Evolutionary conservation across 2,329 filamentous ascomycete genomes (phyloP).

Genomic region (Monosporascus ibericus): DNA sequence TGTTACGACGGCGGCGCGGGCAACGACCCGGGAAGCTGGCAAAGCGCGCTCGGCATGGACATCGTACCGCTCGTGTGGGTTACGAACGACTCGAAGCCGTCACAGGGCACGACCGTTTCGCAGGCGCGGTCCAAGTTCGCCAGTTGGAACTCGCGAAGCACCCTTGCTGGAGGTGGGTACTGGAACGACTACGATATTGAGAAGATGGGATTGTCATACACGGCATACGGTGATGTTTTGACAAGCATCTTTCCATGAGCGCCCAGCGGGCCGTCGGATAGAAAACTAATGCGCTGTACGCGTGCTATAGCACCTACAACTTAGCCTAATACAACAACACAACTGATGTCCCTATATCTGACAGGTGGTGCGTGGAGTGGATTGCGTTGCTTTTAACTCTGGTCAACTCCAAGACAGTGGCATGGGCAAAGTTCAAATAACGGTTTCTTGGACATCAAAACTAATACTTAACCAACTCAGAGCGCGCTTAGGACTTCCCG

Average conservation of each 20-base stretch:
- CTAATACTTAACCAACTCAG: too few relatives aligned
- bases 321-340: too few relatives aligned
- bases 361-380: too few relatives aligned
- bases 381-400: too few relatives aligned
- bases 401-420: too few relatives aligned
- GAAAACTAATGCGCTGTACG: not conserved
- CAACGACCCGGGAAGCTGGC: conserved; percentile 30
- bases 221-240: conserved; percentile 4
- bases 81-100: conserved; percentile 33
- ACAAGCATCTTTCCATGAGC: conserved; percentile 15
- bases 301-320: too few relatives aligned
- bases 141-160: conserved; percentile 19
- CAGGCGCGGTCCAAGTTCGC: conserved; percentile 26
- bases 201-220: conserved; percentile 31
- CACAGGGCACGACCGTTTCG: conserved; percentile 25
- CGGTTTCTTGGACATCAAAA: too few relatives aligned
- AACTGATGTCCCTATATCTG: too few relatives aligned
- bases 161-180: conserved; percentile 30
- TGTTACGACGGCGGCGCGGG: conserved; percentile 34
- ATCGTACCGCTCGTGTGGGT: conserved; percentile 35
- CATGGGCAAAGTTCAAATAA: too few relatives aligned
- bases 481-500: too few relatives aligned
- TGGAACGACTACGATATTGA: conserved; percentile 38
- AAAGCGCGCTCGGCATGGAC: conserved; percentile 27
- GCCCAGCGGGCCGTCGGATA: not conserved